phyloP scores from a whole-genome alignment of 2,329 filamentous ascomycete genomes.

The Alternaria dauci region DNA sequence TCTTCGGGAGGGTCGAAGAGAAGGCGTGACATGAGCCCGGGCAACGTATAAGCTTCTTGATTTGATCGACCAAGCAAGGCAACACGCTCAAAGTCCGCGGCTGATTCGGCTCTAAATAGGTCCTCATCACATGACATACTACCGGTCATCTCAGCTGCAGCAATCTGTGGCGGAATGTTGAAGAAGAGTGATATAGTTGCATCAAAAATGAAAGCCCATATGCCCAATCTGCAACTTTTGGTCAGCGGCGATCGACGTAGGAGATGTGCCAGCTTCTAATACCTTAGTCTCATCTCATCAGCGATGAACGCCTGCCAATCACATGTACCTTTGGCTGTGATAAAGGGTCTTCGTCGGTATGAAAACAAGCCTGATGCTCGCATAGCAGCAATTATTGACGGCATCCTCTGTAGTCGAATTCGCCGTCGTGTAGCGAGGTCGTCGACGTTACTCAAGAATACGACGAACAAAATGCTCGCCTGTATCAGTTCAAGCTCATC shows the following conservation, averaged over 20 bases:
- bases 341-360: not conserved
- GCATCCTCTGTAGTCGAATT: not conserved
- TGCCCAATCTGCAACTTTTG: not conserved
- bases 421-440: not conserved
- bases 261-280: not conserved
- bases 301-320: not conserved
- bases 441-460: not conserved
- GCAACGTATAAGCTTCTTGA: not conserved
- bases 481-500: not conserved
- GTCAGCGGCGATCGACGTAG: not conserved
- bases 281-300: not conserved
- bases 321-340: too few relatives aligned
- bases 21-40: not conserved
- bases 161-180: not conserved
- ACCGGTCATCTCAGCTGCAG: not conserved
- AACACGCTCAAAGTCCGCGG: not conserved
- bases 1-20: not conserved
- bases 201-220: not conserved
- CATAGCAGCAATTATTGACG: not conserved
- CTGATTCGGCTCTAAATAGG: not conserved
- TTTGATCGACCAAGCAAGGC: not conserved
- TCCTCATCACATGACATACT: not conserved
- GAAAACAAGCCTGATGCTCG: not conserved
- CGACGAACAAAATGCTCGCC: not conserved
- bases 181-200: not conserved